Conservation (phyloP, 148 eudicot species). For the Vaccinium corymbosum region DNA sequence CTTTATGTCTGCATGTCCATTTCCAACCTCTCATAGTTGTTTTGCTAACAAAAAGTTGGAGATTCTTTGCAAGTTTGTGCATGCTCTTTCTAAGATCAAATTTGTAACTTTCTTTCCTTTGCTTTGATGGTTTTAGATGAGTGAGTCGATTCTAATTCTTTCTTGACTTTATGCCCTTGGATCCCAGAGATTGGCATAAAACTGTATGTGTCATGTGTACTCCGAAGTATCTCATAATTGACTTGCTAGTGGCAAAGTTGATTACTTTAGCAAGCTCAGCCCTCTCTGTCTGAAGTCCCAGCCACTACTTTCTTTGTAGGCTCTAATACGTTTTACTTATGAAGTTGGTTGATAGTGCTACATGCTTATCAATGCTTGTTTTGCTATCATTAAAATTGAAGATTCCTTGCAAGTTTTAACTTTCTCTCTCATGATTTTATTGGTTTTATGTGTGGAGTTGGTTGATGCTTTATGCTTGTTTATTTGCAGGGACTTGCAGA, state of each 20-base stretch:
- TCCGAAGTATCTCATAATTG: conserved; percentile 6
- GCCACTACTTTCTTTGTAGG: background rate
- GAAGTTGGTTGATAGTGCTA: conserved; percentile 6
- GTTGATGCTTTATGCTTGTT: background rate
- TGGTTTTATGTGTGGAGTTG: background rate
- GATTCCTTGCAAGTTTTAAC: conserved; percentile 3
- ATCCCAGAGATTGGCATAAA: conserved; percentile 44
- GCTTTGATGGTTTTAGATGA: background rate
- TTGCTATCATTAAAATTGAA: background rate
- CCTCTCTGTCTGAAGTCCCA: background rate
- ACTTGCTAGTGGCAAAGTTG: background rate
- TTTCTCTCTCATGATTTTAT: background rate
- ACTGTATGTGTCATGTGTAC: conserved; percentile 11
- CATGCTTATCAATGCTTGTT: background rate
- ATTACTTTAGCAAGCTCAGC: background rate
- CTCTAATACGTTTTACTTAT: background rate
- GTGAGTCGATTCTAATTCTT: background rate
- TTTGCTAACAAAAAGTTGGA: conserved; percentile 3
- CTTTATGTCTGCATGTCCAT: background rate
- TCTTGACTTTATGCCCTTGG: background rate
- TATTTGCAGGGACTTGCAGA: conserved; percentile 56
- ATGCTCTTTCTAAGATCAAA: background rate
- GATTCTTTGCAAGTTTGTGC: conserved; percentile 5
- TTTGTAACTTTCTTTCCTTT: background rate
- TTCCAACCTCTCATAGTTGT: background rate